These are phyloP conservation scores for Lentinula boryana DNA, from an alignment of 768 basidiomycete genomes.

Conservation along the genomic window DNA sequence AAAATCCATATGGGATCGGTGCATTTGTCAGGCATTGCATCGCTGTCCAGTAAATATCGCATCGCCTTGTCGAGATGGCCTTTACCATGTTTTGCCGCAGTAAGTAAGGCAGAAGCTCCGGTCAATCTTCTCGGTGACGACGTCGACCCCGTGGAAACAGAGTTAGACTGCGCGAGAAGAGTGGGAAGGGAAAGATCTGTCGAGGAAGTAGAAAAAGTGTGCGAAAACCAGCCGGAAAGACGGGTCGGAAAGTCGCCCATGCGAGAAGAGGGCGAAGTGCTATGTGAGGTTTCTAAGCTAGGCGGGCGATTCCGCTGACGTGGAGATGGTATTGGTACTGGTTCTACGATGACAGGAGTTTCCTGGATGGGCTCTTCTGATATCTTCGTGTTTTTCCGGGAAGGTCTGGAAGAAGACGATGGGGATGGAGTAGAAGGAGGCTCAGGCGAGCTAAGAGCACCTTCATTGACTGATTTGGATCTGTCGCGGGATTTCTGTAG, in stretches of 20 bases:
- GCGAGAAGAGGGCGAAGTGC: conserved; percentile 38
- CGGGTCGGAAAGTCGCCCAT: conserved; percentile 69
- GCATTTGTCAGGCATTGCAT: conserved; percentile 80
- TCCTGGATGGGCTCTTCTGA: conserved; percentile 30
- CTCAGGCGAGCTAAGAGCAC: conserved; percentile 33
- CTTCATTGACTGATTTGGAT: conserved; percentile 45
- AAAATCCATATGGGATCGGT: conserved; percentile 85
- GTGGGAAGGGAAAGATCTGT: conserved; percentile 66
- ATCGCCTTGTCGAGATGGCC: conserved; percentile 79
- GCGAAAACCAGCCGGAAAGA: conserved; percentile 76
- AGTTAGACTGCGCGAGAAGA: conserved; percentile 36
- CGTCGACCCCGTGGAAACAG: conserved; percentile 9
- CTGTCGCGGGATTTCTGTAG: conserved; percentile 62
- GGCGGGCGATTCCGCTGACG: conserved; percentile 42
- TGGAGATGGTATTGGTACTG: conserved; percentile 38
- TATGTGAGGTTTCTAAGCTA: conserved; percentile 41
- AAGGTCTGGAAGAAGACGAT: conserved; percentile 20
- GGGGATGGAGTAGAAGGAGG: conserved; percentile 21
- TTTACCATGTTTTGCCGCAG: conserved; percentile 68
- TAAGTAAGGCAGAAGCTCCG: conserved; percentile 42
- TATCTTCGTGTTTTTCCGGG: conserved; percentile 29
- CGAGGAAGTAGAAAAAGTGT: conserved; percentile 67
- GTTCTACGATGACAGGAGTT: conserved; percentile 64
- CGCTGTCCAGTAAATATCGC: conserved; percentile 86
- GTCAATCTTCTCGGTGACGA: conserved; percentile 24